Base-by-base conservation (phyloP, 495 filamentous ascomycete species). In the Aspergillus homomorphus region DNA sequence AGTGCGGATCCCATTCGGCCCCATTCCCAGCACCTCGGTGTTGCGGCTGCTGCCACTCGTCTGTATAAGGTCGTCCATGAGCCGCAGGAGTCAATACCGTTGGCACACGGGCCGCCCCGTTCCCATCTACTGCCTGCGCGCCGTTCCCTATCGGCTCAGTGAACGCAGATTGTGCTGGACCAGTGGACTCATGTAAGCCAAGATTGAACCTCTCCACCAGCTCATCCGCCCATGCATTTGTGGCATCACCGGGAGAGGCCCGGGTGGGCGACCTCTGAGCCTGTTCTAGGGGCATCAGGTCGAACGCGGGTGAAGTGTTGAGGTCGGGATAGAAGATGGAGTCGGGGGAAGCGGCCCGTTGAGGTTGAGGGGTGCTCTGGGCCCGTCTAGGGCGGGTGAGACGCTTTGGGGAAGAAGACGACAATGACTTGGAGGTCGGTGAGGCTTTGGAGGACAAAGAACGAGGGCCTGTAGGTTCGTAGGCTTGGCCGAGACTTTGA, bases 221-320 rank as follows among this genome's bases (percentile, higher is more conserved):
- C 24, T 70, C 64, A 43, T 75, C 74, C 15, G 67, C 59, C 76
- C 74, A 76, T 8, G 72, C 65, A 54, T 62, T 72, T 23, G 68
- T 64, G 12, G 63, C 62, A 15, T 73, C 62, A 38, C 57, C 66
- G 51, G 66, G 54, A 26, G 73, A 65, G 12, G 68, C 66, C 51
- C 67, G 69, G 23, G 73, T 65, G 44, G 75, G 76, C 3, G 76
- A 77, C 59, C 65, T 70, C 53, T 77, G 76, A 0, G 76, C 74
- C 45, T 79, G 67, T 55, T 79, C 73, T 15, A 77, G 57, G 9
- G 75, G 68, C 76, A 77, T 79, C 43, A 77, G 62, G 45, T 75
- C 73, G 45, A 79, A 77, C 0, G 75, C 73, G 4, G 73, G 75
- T 0, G 75, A 77, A 4, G 72, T 79, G 50, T 76, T 71, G 56